Conservation (phyloP, 768 basidiomycete genomes). For the Lactarius akahatsu region DNA sequence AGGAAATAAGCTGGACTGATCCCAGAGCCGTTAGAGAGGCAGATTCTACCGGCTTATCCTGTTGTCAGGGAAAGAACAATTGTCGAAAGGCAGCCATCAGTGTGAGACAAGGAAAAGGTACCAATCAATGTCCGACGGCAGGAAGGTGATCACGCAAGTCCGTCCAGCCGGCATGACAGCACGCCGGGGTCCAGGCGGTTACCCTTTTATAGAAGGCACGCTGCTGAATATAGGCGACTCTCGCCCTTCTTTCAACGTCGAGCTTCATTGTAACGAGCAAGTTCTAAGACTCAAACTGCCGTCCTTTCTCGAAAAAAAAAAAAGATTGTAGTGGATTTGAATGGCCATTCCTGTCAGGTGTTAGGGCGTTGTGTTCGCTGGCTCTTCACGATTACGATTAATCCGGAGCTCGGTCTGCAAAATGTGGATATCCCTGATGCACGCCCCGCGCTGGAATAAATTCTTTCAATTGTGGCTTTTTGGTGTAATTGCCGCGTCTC, state of each 20-base stretch:
- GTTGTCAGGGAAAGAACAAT: conserved; percentile 18
- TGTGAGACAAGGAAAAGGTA: conserved; percentile 7
- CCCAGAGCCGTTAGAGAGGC: background rate
- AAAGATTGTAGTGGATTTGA: background rate
- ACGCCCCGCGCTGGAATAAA: background rate
- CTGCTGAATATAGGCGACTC: background rate
- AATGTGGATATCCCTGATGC: background rate
- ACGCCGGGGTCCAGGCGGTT: background rate
- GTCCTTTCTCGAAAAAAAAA: background rate
- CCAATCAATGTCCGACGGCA: background rate
- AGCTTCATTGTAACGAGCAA: background rate
- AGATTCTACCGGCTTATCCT: background rate
- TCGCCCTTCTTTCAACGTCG: background rate
- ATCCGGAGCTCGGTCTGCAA: background rate
- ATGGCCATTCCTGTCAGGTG: background rate
- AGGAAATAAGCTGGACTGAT: background rate
- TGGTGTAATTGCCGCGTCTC: background rate
- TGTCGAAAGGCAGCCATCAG: background rate
- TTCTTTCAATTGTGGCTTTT: background rate
- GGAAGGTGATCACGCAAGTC: background rate
- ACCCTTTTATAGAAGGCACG: background rate
- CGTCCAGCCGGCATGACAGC: conserved; percentile 4
- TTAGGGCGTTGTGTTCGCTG: background rate
- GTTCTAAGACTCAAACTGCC: background rate
- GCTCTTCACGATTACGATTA: no score